A percentile compares a stretch with the other conserved stretches of the same genome.
Evolutionary conservation across 495 filamentous ascomycete species (phyloP).

Genomic region (Massariosphaeria phaeospora): DNA sequence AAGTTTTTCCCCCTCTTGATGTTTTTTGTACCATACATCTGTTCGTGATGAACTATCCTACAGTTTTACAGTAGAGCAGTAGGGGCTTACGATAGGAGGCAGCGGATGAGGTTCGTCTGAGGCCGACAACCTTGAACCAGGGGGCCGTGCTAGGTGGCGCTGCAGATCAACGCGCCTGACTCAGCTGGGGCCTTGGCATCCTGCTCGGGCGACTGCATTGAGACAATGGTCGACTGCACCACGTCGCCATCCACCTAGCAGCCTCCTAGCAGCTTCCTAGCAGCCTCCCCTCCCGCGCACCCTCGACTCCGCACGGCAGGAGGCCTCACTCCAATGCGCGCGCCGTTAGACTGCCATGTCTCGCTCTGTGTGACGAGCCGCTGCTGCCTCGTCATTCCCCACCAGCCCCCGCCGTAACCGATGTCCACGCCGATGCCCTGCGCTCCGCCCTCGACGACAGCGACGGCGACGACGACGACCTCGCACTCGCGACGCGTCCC

Average conservation of each 20-base stretch:
- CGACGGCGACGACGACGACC: neutral
- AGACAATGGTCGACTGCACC: no score
- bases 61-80: no score
- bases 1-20: no score
- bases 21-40: no score
- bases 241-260: neutral
- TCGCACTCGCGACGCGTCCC: conserved; percentile 27
- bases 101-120: no score
- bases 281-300: no score
- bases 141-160: no score
- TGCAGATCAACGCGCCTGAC: no score
- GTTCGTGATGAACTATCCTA: no score
- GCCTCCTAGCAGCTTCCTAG: neutral
- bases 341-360: neutral
- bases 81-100: no score
- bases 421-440: neutral
- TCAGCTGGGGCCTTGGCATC: neutral
- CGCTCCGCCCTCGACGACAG: neutral
- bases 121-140: no score
- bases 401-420: neutral
- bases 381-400: neutral
- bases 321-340: neutral
- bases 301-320: neutral
- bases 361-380: neutral
- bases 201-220: neutral